Base-by-base conservation (phyloP, 805 yeast species). In the Saturnispora hagleri region DNA sequence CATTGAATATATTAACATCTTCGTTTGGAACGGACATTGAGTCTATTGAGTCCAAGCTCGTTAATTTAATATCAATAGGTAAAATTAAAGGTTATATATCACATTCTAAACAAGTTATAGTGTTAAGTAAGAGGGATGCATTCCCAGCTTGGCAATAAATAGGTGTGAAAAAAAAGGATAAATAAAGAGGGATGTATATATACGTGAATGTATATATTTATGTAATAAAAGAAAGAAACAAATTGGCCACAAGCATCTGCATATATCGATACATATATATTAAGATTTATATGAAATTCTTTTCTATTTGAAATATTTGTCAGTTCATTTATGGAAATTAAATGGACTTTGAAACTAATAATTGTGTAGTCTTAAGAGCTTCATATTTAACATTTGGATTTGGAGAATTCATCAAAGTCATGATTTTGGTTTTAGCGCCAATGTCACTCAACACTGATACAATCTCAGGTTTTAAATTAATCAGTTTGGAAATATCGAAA, bases 301-400 rank as follows among this genome's bases (percentile, higher is more conserved):
- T 31, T 31, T 10, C 34, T 31, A 31, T 31, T 28, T 31, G 34
- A 9, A 36, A 26, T 15, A 36, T 36, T 8, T 7, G 17, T 17
- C 7, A n/a, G 22, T 36, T 36, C n/a, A 9, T 36, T 36, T n/a
- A 7, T 36, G 17, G 18, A 33, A n/a, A 35, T 52, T 53, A 62
- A 38, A 84, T 78, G n/a, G 84, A 76, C 62, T 88, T 89, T 3
- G 96, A 89, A 50, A 93, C 95, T 61, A 93, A 80, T 52, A 84
- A 79, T 72, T 93, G 99, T n/a, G 97, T 88, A 4, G 97, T 89
- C 67, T 87, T 88, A 63, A 93, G 77, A 2, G 98, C 98, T 72
- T 91, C 97, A 65, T 85, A 93, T 65, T 91, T 87, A 58, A 93
- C 90, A 64, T 88, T 93, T 22, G 90, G 77, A 66, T 89, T 90